Evolutionary conservation across 2,329 filamentous ascomycete species (phyloP), one percentile per base, ranked within the genome.

Genomic region (Venturia carpophila): DNA sequence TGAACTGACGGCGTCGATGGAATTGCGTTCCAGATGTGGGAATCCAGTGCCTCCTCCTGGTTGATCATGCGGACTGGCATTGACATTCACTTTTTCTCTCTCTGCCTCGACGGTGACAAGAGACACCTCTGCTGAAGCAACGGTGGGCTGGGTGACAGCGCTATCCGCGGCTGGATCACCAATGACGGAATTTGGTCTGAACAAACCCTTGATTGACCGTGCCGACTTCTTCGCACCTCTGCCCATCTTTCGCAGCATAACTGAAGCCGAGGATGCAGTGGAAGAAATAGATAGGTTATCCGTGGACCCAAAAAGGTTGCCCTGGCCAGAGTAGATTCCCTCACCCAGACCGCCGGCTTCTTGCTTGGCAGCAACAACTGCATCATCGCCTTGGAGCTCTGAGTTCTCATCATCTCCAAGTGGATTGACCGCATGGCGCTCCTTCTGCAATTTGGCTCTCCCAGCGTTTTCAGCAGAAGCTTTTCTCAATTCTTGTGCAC

Each of bases 191-290:
- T 97, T 99, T 0, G 94, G 93, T 68, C 94, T 84, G 79, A 99
- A 99, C 9, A 99, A 82, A 34, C 94, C 94, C 69, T 95, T 95
- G 64, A 99, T 84, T 30, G 92, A 97, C 60, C 92, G 85, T 21
- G 89, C 89, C 63, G 91, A 88, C 77, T 94, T 95, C 83, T 96
- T 97, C 86, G 97, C 89, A n/a, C 93, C 92, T 69, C 92, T 91
- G 65, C 94, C 94, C 94, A 99, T 99, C 80, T 99, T 99, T 64
- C 94, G 87, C 69, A 99, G 89, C 91, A 95, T 95, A 71, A 95
- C 87, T 39, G 91, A 95, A 42, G 91, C 91, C 24, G 91, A 95
- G 7, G 91, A 95, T 24, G 91, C 91, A 11, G 91, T 95, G 4
- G 91, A 95, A 1, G 90, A 93, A 68, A 95, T 91, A 17, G 91